A percentile compares a stretch with the other conserved stretches of the same genome.
Conservation (phyloP, 345 rosid genomes). For the Jatropha curcas region DNA sequence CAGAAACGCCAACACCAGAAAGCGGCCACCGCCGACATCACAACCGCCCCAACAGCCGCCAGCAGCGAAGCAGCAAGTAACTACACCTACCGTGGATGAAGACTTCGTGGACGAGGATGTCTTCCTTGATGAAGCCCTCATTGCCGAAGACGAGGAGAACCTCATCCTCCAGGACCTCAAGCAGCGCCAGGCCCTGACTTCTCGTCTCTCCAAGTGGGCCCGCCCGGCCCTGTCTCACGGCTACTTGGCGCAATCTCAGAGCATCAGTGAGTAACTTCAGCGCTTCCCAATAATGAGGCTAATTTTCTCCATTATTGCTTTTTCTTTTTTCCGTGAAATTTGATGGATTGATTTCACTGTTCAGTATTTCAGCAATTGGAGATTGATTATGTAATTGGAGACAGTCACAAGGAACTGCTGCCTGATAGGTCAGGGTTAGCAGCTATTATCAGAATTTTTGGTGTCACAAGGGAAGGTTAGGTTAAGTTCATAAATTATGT, state of each 20-base stretch:
- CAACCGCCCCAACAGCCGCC: constrained; percentile 38
- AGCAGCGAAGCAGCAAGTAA: constrained; percentile 52
- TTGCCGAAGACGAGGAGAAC: constrained; percentile 66
- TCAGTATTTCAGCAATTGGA: constrained; percentile 91
- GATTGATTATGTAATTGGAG: constrained; percentile 82
- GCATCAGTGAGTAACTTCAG: constrained; percentile 48
- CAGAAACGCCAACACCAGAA: constrained; percentile 45
- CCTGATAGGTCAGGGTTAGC: constrained; percentile 77
- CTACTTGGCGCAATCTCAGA: constrained; percentile 53
- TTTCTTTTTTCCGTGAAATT: not conserved
- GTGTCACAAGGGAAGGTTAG: constrained; percentile 83
- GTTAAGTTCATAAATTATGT: not conserved
- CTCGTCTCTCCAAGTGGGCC: constrained; percentile 67
- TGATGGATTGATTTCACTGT: not conserved
- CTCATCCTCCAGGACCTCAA: constrained; percentile 71
- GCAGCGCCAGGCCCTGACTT: constrained; percentile 65
- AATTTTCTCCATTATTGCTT: constrained; percentile 10
- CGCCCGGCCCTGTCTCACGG: constrained; percentile 68
- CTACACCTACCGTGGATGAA: constrained; percentile 47
- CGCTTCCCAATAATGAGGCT: not conserved
- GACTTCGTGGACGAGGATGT: constrained; percentile 88
- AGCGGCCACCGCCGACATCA: constrained; percentile 62
- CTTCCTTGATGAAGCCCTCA: constrained; percentile 70
- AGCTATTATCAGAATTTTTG: constrained; percentile 79
- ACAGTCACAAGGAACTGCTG: constrained; percentile 53